Percentiles rank a stretch among this genome's conserved stretches.
phyloP scores from a whole-genome alignment of 2,329 filamentous ascomycete genomes.

The Exophiala spinifera region DNA sequence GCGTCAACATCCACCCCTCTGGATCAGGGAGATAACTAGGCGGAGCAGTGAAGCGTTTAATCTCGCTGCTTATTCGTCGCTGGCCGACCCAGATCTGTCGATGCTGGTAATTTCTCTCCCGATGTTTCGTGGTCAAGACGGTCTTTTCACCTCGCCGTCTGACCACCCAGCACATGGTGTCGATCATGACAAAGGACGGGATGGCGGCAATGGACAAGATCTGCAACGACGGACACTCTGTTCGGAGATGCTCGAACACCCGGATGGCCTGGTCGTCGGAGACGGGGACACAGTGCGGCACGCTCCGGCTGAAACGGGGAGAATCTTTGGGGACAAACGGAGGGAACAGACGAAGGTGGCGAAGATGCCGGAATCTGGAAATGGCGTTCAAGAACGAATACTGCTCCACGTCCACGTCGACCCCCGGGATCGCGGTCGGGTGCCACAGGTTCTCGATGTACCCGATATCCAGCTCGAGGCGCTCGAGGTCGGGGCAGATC shows the following conservation, averaged over 20 bases:
- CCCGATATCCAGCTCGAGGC: slow-evolving; percentile 28
- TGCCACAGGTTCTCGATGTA: slow-evolving; percentile 28
- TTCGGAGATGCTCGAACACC: slow-evolving; percentile 27
- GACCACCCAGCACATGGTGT: slow-evolving; percentile 29
- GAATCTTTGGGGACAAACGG: slow-evolving; percentile 21
- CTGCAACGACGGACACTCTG: slow-evolving; percentile 20
- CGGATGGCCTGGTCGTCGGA: slow-evolving; percentile 27
- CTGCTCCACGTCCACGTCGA: slow-evolving; percentile 29
- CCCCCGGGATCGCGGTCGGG: slow-evolving; percentile 27
- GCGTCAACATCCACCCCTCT: slow-evolving; percentile 16
- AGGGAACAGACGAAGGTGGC: slow-evolving; percentile 27
- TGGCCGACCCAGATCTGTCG: slow-evolving; percentile 29
- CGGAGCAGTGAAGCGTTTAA: slow-evolving; percentile 22
- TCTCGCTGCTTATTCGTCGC: slow-evolving; percentile 23
- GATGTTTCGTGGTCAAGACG: slow-evolving; percentile 26
- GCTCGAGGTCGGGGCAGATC: slow-evolving; percentile 22
- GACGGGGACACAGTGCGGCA: slow-evolving; percentile 13
- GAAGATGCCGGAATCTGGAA: slow-evolving; percentile 24
- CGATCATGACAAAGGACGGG: slow-evolving; percentile 15
- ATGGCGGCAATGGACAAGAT: slow-evolving; percentile 22
- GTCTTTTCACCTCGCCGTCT: slow-evolving; percentile 21
- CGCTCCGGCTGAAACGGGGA: slow-evolving; percentile 1
- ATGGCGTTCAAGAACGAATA: slow-evolving; percentile 27
- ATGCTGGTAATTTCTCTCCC: slow-evolving; percentile 24
- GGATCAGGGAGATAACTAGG: slow-evolving; percentile 15